A percentile compares a stretch with the other conserved stretches of the same genome.
Evolutionary conservation across 257 asterid genomes (phyloP).

Genomic region (Scutellaria baicalensis): DNA sequence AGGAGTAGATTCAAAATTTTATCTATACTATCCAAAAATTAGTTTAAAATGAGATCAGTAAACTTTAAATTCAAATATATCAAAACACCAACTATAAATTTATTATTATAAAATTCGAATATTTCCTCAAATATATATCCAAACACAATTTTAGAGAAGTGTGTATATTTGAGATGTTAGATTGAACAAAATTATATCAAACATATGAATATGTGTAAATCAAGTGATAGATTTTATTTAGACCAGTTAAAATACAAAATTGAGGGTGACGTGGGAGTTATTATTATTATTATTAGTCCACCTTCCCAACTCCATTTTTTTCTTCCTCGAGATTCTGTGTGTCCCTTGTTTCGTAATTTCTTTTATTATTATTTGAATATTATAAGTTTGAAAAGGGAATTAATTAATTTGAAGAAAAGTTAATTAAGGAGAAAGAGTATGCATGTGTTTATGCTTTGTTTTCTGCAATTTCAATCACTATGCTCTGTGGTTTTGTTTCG

Average conservation of each 20-base stretch:
- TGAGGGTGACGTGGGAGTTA: background rate
- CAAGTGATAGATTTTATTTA: background rate
- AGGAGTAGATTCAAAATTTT: no score
- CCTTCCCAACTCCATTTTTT: constrained; percentile 13
- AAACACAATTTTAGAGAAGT: no score
- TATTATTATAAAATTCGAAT: no score
- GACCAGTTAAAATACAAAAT: no score
- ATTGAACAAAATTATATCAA: no score
- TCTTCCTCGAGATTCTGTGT: constrained; percentile 75
- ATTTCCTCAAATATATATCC: no score
- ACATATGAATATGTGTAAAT: no score
- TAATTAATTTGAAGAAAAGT: background rate
- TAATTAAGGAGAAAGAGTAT: constrained; percentile 24
- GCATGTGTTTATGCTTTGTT: constrained; percentile 80
- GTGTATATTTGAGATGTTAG: no score
- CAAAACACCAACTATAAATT: no score
- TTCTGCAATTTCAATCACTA: constrained; percentile 52
- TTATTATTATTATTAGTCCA: background rate
- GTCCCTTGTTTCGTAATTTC: constrained; percentile 27
- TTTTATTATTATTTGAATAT: background rate
- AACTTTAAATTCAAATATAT: no score
- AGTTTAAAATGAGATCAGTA: no score
- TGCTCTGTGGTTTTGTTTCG: constrained; percentile 45
- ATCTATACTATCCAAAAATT: no score
- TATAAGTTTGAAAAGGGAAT: constrained; percentile 6